These are phyloP conservation scores for Wickerhamomyces chambardii DNA, from an alignment of 805 yeast genomes.

Conservation along the genomic window DNA sequence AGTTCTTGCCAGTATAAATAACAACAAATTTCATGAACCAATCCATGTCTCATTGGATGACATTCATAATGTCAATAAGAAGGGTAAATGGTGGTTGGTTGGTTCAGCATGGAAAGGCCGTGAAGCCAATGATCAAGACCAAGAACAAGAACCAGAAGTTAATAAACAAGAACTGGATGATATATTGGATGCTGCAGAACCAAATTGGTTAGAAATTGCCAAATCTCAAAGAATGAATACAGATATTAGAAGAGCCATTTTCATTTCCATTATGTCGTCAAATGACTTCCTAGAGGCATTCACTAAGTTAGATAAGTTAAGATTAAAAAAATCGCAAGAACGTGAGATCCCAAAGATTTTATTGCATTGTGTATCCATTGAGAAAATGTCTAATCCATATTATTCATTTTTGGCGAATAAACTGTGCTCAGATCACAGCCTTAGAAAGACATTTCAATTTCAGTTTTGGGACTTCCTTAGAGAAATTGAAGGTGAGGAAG, in stretches of 20 bases:
- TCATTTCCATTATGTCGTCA: slow-evolving; percentile 92
- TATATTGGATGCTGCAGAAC: slow-evolving; percentile 24
- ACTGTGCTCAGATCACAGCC: slow-evolving; percentile 63
- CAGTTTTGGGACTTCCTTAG: slow-evolving; percentile 80
- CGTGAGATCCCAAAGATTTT: slow-evolving; percentile 82
- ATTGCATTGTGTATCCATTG: slow-evolving; percentile 79
- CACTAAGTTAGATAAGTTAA: slow-evolving; percentile 70
- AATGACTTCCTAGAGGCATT: slow-evolving; percentile 86
- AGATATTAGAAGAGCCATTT: slow-evolving; percentile 88
- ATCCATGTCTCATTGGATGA: slow-evolving; percentile 79
- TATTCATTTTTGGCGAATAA: slow-evolving; percentile 75
- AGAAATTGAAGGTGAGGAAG: slow-evolving; percentile 52
- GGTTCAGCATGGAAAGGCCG: slow-evolving; percentile 96
- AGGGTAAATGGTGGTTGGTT: slow-evolving; percentile 98
- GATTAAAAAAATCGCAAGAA: slow-evolving; percentile 71
- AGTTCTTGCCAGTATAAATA: slow-evolving; percentile 42
- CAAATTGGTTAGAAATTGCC: slow-evolving; percentile 87
- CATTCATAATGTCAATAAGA: slow-evolving; percentile 62
- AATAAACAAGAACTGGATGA: slow-evolving; percentile 10
- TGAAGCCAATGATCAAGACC: slow-evolving; percentile 18
- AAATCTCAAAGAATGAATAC: slow-evolving; percentile 88
- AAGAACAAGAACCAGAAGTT: slow-evolving; percentile 13
- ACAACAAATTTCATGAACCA: slow-evolving; percentile 53
- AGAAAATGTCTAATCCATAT: slow-evolving; percentile 81
- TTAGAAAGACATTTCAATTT: slow-evolving; percentile 83